phyloP scores from a whole-genome alignment of 106 monocot genomes.

The Alisma plantagoaquatica region DNA sequence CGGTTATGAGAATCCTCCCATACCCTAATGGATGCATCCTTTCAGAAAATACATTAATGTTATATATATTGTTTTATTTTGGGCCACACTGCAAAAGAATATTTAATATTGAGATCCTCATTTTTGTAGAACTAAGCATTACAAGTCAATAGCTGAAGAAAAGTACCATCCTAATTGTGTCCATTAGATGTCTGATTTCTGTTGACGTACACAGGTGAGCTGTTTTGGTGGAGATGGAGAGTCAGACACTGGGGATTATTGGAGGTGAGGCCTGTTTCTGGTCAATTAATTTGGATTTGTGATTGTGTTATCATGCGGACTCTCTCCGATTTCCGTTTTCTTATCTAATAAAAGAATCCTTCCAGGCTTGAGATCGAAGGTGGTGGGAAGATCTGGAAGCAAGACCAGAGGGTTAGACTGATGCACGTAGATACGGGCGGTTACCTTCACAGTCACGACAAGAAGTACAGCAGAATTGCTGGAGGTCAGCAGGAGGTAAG shows the following conservation, averaged over 20 bases:
- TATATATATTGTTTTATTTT: not conserved
- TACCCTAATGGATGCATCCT: not conserved
- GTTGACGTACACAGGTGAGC: constrained; percentile 37
- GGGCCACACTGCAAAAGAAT: not conserved
- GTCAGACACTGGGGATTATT: constrained; percentile 70
- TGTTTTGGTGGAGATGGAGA: constrained; percentile 57
- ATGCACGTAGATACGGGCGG: constrained; percentile 66
- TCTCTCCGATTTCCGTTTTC: too few relatives aligned
- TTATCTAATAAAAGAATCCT: too few relatives aligned
- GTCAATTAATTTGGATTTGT: not conserved
- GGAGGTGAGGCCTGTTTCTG: constrained; percentile 37
- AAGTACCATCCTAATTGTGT: too few relatives aligned
- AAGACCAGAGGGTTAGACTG: constrained; percentile 53
- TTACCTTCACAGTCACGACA: constrained; percentile 73
- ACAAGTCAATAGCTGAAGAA: too few relatives aligned
- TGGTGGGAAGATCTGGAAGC: constrained; percentile 55
- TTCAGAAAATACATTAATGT: not conserved
- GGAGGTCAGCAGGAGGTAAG: constrained; percentile 91
- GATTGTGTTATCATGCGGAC: not conserved
- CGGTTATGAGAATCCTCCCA: too few relatives aligned
- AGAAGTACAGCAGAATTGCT: constrained; percentile 54
- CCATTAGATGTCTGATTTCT: not conserved
- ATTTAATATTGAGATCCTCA: not conserved
- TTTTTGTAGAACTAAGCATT: too few relatives aligned
- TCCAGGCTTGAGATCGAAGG: constrained; percentile 62